Base-by-base conservation (phyloP, 108 stramenopile species). In the Licmophora abbreviata region DNA sequence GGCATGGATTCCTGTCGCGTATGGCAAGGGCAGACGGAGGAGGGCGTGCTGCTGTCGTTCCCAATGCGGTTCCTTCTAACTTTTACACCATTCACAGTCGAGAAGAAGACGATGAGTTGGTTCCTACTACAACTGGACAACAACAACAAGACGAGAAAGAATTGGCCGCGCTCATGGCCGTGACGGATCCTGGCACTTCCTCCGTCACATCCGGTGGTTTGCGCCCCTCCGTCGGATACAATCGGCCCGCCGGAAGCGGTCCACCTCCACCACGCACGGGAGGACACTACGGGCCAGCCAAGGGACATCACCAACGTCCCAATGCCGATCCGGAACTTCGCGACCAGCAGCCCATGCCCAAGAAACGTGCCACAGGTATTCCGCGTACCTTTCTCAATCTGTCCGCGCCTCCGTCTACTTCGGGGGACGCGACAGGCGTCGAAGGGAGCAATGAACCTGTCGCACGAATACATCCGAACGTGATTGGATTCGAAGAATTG, bases 311-410 rank as follows among this genome's bases (percentile, higher is more conserved):
- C 37, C 54, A 29, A 26, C 66, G 76, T 25, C 83, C 74, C 21
- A 83, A 90, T 56, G 88, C 88, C 26, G 88, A 90, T 64, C 88
- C 88, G 0, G 88, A 90, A 48, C 36, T 85, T 11, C 56, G 88
- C 11, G 72, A 78, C 43, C 69, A 79, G 48, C 56, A 70, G 40
- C 35, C 45, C 8, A 48, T 61, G 55, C 67, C 79, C 21, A 85
- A 84, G 48, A 74, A 83, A 15, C 66, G 82, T 18, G 68, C 74
- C 30, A 84, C 85, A 15, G 88, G 88, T 24, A 91, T 91, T 29
- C 88, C 88, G 0, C 54, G 88, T 24, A 91, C 88, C 3, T 91
- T 91, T 53, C 58, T 83, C 12, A 87, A 62, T 63, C 51, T 87
- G 4, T 48, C 43, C 14, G 76, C 81, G 17, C 71, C 77, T 26